Percentiles rank a stretch among this genome's conserved stretches.
phyloP scores from a whole-genome alignment of 2,329 filamentous ascomycete genomes.

The Fusarium sp. region DNA sequence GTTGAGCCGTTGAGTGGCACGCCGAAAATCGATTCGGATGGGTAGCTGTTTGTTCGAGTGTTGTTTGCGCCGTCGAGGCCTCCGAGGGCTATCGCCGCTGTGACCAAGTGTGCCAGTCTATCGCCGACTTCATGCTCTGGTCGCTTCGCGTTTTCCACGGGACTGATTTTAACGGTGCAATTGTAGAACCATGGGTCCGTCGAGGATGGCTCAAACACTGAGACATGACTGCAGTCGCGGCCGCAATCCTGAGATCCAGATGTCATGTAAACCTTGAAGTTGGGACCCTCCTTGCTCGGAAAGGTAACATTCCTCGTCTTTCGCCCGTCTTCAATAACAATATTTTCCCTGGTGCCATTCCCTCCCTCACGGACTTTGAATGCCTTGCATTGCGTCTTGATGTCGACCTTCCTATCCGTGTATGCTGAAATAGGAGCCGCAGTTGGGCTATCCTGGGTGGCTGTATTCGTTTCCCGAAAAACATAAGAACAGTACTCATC shows the following conservation, averaged over 20 bases:
- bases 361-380: conserved; percentile 2
- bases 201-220: conserved; percentile 15
- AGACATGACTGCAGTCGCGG: conserved; percentile 17
- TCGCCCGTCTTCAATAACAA: background rate
- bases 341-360: conserved; percentile 4
- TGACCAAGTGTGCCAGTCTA: conserved; percentile 9
- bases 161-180: conserved; percentile 10
- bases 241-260: conserved; percentile 10
- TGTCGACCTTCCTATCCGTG: conserved; percentile 14
- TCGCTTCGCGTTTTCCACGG: conserved; percentile 5
- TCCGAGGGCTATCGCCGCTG: conserved; percentile 25
- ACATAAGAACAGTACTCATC: conserved; percentile 48
- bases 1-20: background rate
- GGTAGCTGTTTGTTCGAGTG: background rate
- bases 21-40: background rate
- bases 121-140: conserved; percentile 9
- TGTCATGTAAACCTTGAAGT: conserved; percentile 19
- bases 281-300: background rate
- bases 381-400: conserved; percentile 4
- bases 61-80: background rate
- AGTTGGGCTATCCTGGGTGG: background rate
- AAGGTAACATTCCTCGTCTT: background rate
- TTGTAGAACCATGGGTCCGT: conserved; percentile 31
- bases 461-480: conserved; percentile 49
- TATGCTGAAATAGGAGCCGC: background rate